These are phyloP conservation scores for Acacia acuminata DNA, from an alignment of 306 rosid species.

Conservation along the genomic window DNA sequence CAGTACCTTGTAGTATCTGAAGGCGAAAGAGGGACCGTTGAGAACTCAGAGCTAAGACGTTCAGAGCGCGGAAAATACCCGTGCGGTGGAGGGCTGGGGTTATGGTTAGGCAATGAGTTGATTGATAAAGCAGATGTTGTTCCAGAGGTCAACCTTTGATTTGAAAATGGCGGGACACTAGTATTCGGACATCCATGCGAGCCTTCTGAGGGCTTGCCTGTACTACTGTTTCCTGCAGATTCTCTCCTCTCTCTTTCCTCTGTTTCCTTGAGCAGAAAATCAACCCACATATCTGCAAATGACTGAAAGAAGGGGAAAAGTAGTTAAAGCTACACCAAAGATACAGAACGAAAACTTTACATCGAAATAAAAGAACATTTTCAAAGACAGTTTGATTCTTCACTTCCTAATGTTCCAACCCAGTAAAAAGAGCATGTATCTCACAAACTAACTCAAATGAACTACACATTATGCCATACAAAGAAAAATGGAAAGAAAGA, in stretches of 20 bases:
- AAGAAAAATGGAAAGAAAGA: not conserved
- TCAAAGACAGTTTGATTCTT: not conserved
- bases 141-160: constrained; percentile 43
- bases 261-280: constrained; percentile 92
- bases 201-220: constrained; percentile 47
- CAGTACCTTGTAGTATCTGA: constrained; percentile 65
- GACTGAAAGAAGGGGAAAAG: constrained; percentile 61
- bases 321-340: not conserved
- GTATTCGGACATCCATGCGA: constrained; percentile 37
- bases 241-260: constrained; percentile 86
- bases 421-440: not conserved
- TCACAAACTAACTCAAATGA: not conserved
- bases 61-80: constrained; percentile 56
- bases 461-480: not conserved
- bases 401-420: not conserved
- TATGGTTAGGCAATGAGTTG: constrained; percentile 41
- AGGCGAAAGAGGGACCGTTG: constrained; percentile 84
- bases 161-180: constrained; percentile 26
- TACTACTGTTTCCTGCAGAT: constrained; percentile 34
- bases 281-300: constrained; percentile 99
- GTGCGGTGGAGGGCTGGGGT: constrained; percentile 38
- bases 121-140: constrained; percentile 36
- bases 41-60: constrained; percentile 75
- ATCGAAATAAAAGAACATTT: not conserved
- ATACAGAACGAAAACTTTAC: constrained; percentile 1